Conservation (phyloP, 192 early-diverging fungal species). For the Coemansia sp. region DNA sequence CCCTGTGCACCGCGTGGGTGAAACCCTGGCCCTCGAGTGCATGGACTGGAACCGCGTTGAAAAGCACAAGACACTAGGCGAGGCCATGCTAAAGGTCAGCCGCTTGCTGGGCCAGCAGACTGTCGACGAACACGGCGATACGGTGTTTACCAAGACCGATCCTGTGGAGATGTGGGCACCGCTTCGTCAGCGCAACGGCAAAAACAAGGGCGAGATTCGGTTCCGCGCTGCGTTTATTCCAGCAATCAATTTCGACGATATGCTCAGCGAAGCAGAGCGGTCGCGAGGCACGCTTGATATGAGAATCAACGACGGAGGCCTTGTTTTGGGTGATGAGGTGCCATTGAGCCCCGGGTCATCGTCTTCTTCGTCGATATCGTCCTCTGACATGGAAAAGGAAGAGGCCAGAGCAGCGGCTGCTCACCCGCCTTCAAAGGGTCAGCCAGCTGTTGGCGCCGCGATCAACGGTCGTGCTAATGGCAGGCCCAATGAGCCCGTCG, state of each 20-base stretch:
- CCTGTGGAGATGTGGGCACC: constrained; percentile 60
- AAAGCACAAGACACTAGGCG: constrained; percentile 86
- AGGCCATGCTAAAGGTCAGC: constrained; percentile 62
- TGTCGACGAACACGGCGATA: constrained; percentile 36
- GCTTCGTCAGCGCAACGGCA: constrained; percentile 61
- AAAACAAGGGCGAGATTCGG: constrained; percentile 61
- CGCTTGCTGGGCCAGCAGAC: constrained; percentile 54
- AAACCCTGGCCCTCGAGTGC: constrained; percentile 74
- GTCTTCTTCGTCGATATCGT: constrained; percentile 19
- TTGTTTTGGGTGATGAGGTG: constrained; percentile 48
- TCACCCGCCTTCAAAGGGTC: neutral
- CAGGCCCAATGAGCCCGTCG: neutral
- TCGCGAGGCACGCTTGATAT: constrained; percentile 45
- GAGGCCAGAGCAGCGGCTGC: constrained; percentile 9
- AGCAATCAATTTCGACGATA: constrained; percentile 57
- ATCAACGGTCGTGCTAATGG: neutral
- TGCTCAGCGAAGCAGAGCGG: constrained; percentile 44
- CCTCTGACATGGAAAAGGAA: neutral
- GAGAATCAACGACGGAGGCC: constrained; percentile 38
- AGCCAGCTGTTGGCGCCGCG: neutral
- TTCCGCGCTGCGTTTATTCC: constrained; percentile 64
- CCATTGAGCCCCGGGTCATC: constrained; percentile 2
- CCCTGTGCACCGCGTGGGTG: constrained; percentile 74
- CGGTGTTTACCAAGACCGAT: constrained; percentile 45
- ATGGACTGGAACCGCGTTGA: constrained; percentile 88